phyloP scores from a whole-genome alignment of 177 flowering plant genomes.

The Vitis hybrid region DNA sequence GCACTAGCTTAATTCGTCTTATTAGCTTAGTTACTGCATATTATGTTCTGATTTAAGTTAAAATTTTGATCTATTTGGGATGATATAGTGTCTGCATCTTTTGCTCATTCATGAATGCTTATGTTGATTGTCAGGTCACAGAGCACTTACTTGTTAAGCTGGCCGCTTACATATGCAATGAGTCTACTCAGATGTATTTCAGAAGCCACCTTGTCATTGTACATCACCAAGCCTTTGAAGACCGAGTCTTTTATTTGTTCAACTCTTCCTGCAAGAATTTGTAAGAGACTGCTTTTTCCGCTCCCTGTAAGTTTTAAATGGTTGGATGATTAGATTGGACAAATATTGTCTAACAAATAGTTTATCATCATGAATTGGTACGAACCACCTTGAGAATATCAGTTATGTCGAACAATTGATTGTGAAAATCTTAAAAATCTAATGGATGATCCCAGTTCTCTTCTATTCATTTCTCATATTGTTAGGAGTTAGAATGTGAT shows the following conservation, averaged over 20 bases:
- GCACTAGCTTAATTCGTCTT: too few relatives aligned
- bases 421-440: too few relatives aligned
- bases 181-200: conserved; percentile 33
- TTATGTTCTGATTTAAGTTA: too few relatives aligned
- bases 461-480: too few relatives aligned
- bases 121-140: neutral
- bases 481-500: too few relatives aligned
- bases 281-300: conserved; percentile 27
- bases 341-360: neutral
- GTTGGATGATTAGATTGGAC: neutral
- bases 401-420: too few relatives aligned
- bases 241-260: conserved; percentile 11
- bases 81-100: neutral
- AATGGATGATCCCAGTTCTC: too few relatives aligned
- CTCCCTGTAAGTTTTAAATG: conserved; percentile 18
- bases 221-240: conserved; percentile 28
- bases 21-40: too few relatives aligned
- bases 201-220: conserved; percentile 26
- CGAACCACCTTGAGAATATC: too few relatives aligned
- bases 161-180: conserved; percentile 27
- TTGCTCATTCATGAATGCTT: neutral
- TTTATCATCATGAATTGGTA: too few relatives aligned
- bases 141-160: conserved; percentile 26
- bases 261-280: conserved; percentile 28
- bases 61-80: neutral